Base-by-base conservation (phyloP, 345 rosid genomes). In the Chamaenerion angustifolium region DNA sequence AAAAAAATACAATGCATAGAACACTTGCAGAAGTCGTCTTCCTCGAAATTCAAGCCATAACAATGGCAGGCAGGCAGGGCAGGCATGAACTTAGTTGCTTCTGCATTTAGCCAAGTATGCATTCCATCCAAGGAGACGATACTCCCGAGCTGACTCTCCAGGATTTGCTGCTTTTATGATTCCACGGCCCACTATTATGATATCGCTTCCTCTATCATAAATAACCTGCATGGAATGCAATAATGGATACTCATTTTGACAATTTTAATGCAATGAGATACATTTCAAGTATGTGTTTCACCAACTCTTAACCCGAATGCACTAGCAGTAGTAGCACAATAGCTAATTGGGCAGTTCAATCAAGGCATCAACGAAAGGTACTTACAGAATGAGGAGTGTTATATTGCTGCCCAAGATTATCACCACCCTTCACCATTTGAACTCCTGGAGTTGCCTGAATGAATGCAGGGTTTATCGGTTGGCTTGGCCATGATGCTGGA, bases 401-500 rank as follows among this genome's bases (percentile, higher is more conserved):
- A 8, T 92, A 92, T 61, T 87, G 96, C 58, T 87, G 96, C 46
- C 98, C 95, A 50, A 92, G 95, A 59, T 71, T 68, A 69, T 87
- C 98, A 48, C 96, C 94, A 12, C 96, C 95, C 48, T 68, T 72
- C 46, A 78, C 98, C 95, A 82, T 76, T 71, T 92, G 88, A 66
- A 87, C 98, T 61, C 98, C 98, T 51, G 98, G 98, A 1, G 98
- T 92, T 7, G 95, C 96, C 62, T 92, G 96, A 62, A 92, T 87
- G 60, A 92, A 82, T 27, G 85, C 76, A 8, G 95, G 95, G 77
- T 70, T 69, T 58, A 74, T 77, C 4, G 82, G 78, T 46, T 80
- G 78, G 18, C 94, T 89, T n/a, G 83, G 78, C 96, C 98, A 92
- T 43, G 98, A 80, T 4, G 85, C 95, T 0, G 96, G 96, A 56